Conservation (phyloP, 768 basidiomycete genomes). For the Suillus tomentosus region DNA sequence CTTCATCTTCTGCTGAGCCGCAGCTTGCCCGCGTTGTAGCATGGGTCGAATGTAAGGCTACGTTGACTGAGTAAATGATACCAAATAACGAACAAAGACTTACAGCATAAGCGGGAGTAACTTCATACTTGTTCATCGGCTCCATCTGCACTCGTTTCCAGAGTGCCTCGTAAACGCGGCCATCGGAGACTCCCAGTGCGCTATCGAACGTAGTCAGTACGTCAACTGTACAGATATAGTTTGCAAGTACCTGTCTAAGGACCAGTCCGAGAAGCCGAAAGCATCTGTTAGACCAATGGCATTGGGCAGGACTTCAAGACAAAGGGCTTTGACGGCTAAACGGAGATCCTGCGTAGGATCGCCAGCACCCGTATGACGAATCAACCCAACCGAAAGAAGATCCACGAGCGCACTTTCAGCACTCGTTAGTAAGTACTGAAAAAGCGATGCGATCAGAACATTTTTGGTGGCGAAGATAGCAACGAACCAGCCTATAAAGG, state of each 20-base stretch:
- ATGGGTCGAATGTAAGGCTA: conserved; percentile 55
- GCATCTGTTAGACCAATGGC: conserved; percentile 70
- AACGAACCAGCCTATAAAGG: conserved; percentile 32
- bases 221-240: not conserved
- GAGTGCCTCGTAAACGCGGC: conserved; percentile 67
- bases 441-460: not conserved
- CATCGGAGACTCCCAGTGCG: conserved; percentile 63
- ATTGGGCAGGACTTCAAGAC: conserved; percentile 58
- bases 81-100: conserved; percentile 2
- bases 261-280: conserved; percentile 77
- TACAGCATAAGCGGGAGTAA: conserved; percentile 60
- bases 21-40: conserved; percentile 46
- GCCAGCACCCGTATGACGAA: conserved; percentile 27
- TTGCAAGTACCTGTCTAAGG: conserved; percentile 58
- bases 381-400: conserved; percentile 56
- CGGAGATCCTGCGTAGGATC: conserved; percentile 55
- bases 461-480: not conserved
- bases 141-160: conserved; percentile 60
- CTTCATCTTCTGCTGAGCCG: conserved; percentile 22
- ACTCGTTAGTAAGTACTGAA: conserved; percentile 61
- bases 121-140: conserved; percentile 56
- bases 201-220: conserved; percentile 31
- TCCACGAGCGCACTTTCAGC: conserved; percentile 59
- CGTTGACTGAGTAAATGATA: conserved; percentile 4
- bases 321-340: conserved; percentile 48